Evolutionary conservation across 2,329 filamentous ascomycete species (phyloP).

Genomic region (Colletotrichum sp.): DNA sequence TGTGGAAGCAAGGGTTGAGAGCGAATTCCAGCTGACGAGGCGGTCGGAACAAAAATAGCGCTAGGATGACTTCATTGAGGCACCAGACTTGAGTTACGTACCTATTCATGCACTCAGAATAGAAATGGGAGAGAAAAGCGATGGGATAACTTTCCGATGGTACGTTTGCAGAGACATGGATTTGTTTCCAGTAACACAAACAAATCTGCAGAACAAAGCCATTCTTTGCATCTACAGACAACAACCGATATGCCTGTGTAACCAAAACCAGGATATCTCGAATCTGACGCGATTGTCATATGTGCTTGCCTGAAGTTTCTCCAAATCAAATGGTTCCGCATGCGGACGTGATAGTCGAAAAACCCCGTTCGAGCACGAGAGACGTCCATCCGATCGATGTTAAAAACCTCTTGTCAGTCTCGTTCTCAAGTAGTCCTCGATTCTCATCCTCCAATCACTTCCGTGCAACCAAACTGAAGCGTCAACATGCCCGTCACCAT

Average conservation of each 20-base stretch:
- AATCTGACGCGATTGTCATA: neutral
- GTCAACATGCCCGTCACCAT: neutral
- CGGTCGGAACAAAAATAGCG: neutral
- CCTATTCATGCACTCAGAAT: neutral
- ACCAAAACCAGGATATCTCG: rapidly evolving
- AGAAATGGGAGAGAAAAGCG: rapidly evolving
- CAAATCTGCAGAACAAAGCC: neutral
- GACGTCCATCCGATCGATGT: neutral
- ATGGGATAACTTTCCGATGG: rapidly evolving
- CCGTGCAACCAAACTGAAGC: neutral
- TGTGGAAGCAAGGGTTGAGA: neutral
- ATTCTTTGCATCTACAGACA: neutral
- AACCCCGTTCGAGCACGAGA: neutral
- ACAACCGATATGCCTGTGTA: neutral
- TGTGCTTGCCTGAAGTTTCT: neutral
- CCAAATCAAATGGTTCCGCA: neutral
- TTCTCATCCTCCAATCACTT: rapidly evolving
- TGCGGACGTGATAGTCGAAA: neutral
- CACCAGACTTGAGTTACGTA: neutral
- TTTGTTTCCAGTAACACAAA: neutral
- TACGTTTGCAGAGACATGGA: neutral
- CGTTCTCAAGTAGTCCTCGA: neutral
- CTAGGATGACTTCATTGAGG: neutral
- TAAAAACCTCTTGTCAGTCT: neutral
- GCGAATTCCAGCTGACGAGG: neutral